These are phyloP conservation scores for Groenewaldozyma tartarivorans DNA, from an alignment of 805 yeast genomes.

Conservation along the genomic window DNA sequence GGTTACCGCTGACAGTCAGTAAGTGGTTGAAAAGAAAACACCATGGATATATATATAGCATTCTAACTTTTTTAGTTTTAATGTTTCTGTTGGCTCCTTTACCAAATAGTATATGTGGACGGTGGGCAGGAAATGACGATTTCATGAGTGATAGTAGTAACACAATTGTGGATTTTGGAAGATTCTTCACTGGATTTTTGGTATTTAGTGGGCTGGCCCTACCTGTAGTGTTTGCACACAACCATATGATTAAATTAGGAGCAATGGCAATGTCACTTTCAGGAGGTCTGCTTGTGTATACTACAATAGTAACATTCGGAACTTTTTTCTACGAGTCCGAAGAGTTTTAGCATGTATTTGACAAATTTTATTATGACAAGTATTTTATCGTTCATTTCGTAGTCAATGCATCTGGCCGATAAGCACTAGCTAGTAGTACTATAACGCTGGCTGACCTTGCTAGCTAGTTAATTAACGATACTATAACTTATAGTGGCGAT, in stretches of 20 bases:
- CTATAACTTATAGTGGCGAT: background rate
- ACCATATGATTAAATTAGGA: slow-evolving; percentile 53
- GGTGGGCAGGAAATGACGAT: slow-evolving; percentile 41
- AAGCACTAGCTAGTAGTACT: too few relatives aligned
- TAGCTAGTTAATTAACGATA: background rate
- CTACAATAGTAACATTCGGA: slow-evolving; percentile 74
- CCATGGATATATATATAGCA: background rate
- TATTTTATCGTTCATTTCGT: too few relatives aligned
- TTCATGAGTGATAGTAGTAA: slow-evolving; percentile 51
- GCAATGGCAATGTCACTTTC: slow-evolving; percentile 69
- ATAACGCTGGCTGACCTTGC: background rate
- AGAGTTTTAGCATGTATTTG: slow-evolving; percentile 26
- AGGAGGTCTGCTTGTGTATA: slow-evolving; percentile 81
- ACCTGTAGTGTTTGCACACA: slow-evolving; percentile 71
- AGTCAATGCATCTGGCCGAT: too few relatives aligned
- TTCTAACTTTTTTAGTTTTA: slow-evolving; percentile 30
- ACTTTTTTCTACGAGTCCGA: slow-evolving; percentile 58
- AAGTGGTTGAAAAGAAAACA: slow-evolving; percentile 18
- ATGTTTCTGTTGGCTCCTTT: slow-evolving; percentile 62
- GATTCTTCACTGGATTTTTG: slow-evolving; percentile 68
- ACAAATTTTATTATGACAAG: background rate
- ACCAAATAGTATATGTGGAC: slow-evolving; percentile 53
- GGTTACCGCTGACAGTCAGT: slow-evolving; percentile 79
- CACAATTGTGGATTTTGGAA: slow-evolving; percentile 64
- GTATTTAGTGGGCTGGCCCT: slow-evolving; percentile 66